These are phyloP conservation scores for Plasmodium inui DNA, from an alignment of 169 alveolate genomes.

Conservation along the genomic window DNA sequence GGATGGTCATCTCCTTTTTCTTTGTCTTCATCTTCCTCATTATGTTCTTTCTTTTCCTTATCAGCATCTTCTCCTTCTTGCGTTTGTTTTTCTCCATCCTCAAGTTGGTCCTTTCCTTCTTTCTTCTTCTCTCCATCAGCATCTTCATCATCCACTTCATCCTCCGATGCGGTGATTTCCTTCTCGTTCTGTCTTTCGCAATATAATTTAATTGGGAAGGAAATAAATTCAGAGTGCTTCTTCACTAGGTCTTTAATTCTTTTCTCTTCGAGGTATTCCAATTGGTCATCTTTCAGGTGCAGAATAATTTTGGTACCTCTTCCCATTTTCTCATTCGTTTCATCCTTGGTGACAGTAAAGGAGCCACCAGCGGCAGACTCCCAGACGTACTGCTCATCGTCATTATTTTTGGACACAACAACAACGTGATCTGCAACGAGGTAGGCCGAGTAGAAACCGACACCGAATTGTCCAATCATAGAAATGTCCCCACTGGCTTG, in stretches of 20 bases:
- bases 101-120: constrained; percentile 31
- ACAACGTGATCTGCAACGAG: constrained; percentile 98
- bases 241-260: constrained; percentile 98
- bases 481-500: constrained; percentile 98
- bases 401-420: constrained; percentile 96
- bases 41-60: constrained; percentile 85
- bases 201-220: constrained; percentile 98
- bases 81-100: constrained; percentile 78
- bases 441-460: constrained; percentile 99
- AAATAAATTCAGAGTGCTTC: constrained; percentile 99
- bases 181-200: constrained; percentile 98
- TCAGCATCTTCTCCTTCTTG: constrained; percentile 84
- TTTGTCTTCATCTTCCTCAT: constrained; percentile 84
- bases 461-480: constrained; percentile 99
- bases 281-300: constrained; percentile 97
- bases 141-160: constrained; percentile 91
- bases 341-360: constrained; percentile 96
- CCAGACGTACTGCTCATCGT: constrained; percentile 98
- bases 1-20: constrained; percentile 87
- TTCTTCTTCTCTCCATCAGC: constrained; percentile 79
- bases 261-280: constrained; percentile 98
- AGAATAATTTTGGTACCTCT: constrained; percentile 98
- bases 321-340: constrained; percentile 89
- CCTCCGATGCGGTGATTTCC: constrained; percentile 99
- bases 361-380: constrained; percentile 99